phyloP scores from a whole-genome alignment of 2,329 filamentous ascomycete genomes.

The Fusarium sp. region DNA sequence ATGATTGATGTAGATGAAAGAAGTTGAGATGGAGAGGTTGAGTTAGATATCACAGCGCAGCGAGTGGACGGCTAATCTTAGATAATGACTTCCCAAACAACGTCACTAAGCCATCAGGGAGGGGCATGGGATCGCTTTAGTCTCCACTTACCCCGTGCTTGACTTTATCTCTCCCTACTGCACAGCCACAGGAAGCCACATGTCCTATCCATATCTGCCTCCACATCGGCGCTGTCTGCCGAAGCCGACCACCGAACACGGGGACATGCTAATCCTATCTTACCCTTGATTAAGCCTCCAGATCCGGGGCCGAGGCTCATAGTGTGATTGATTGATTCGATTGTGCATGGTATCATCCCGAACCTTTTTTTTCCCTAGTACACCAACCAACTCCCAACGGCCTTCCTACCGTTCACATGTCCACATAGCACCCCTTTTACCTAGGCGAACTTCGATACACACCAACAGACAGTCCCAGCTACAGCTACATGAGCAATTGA shows the following conservation, averaged over 20 bases:
- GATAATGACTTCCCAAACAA: constrained; percentile 19
- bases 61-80: constrained; percentile 1
- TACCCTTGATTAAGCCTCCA: constrained; percentile 22
- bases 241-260: constrained; percentile 20
- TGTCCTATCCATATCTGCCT: constrained; percentile 1
- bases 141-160: constrained; percentile 28
- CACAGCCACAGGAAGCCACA: constrained; percentile 6
- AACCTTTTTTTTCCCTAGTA: constrained; percentile 14
- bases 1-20: constrained; percentile 25
- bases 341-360: constrained; percentile 15
- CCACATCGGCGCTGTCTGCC: constrained; percentile 17
- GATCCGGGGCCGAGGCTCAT: constrained; percentile 33
- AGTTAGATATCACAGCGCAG: constrained; percentile 10
- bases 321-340: constrained; percentile 10
- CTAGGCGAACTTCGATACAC: constrained; percentile 14
- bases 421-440: not conserved
- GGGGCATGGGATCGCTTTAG: constrained; percentile 21
- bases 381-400: constrained; percentile 17
- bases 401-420: constrained; percentile 20
- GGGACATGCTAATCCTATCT: constrained; percentile 11
- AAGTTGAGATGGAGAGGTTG: constrained; percentile 4
- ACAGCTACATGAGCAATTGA: constrained; percentile 34
- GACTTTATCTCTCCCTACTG: not conserved
- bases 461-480: not conserved
- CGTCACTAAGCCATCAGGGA: constrained; percentile 23